Evolutionary conservation across 2,329 filamentous ascomycete genomes (phyloP).

Genomic region (Ceratocystis diversiconidia): DNA sequence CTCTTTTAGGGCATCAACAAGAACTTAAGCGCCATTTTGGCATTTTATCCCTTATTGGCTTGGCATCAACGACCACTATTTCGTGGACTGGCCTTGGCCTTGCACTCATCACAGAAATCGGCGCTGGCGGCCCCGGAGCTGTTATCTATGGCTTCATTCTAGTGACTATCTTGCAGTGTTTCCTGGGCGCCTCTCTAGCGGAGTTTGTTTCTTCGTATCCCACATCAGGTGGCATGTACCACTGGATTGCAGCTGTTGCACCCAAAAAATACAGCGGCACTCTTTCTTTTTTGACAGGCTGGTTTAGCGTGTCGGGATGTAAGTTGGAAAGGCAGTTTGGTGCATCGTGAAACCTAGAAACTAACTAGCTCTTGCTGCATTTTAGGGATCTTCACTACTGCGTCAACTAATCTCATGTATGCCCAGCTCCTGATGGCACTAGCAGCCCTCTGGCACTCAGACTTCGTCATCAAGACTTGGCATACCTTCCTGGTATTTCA

Average conservation of each 20-base stretch:
- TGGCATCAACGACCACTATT: slow-evolving; percentile 36
- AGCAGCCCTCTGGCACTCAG: slow-evolving; percentile 28
- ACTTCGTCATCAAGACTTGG: slow-evolving; percentile 30
- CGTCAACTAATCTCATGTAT: slow-evolving; percentile 32
- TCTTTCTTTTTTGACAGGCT: slow-evolving; percentile 15
- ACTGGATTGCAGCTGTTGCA: slow-evolving; percentile 36
- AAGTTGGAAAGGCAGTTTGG: not conserved
- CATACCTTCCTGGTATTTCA: slow-evolving; percentile 35
- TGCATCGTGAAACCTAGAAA: too few relatives aligned
- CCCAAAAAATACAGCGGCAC: slow-evolving; percentile 21
- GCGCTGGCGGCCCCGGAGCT: slow-evolving; percentile 33
- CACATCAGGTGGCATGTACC: slow-evolving; percentile 36
- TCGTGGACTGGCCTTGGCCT: slow-evolving; percentile 35
- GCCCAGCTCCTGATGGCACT: slow-evolving; percentile 30
- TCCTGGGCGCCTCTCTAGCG: slow-evolving; percentile 30
- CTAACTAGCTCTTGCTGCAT: too few relatives aligned
- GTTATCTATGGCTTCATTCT: slow-evolving; percentile 38
- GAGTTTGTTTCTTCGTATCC: slow-evolving; percentile 37
- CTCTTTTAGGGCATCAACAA: slow-evolving; percentile 31
- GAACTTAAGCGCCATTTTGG: slow-evolving; percentile 35
- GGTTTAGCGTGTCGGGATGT: slow-evolving; percentile 18
- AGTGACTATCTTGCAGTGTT: slow-evolving; percentile 33
- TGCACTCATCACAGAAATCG: slow-evolving; percentile 33
- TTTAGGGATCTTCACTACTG: slow-evolving; percentile 30
- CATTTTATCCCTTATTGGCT: slow-evolving; percentile 33